Base-by-base conservation (phyloP, 2,329 filamentous ascomycete species). In the Pseudogymnoascus sp. region DNA sequence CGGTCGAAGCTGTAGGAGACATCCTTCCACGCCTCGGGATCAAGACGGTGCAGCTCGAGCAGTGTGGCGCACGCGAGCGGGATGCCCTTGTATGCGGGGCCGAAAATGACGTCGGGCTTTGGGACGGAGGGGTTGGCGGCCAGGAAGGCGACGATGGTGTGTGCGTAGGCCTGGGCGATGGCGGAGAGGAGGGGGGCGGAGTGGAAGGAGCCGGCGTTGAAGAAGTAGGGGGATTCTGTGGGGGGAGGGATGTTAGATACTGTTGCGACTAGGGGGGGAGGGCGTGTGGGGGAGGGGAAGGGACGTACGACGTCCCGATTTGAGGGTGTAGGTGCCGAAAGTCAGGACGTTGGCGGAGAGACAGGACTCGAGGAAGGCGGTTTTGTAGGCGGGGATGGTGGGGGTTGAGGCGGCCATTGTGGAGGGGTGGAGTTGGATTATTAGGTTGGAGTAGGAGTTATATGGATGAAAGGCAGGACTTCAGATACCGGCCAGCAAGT, bases 71-170 rank as follows among this genome's bases (percentile, higher is more conserved):
- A 80, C 38, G 80, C 80, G 17, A 88, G 78, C 0, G 85, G 84
- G 62, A 88, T 87, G 9, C 85, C 86, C 73, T 88, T 88, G 77
- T 88, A 88, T 1, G 86, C 85, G 2, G 86, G 86, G 1, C 84
- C 84, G 71, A 87, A 88, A 65, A 88, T 78, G 57, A 87, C 78
- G 68, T 87, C 85, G 21, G 47, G 71, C 84, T 28, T 63, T 21
- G 60, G 67, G 44, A 62, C 61, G 36, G 38, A 50, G 19, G 33
- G 63, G 50, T 59, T 59, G 17, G 44, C 15, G 8, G 28, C 28
- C 3, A 65, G 65, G 26, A 69, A 66, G 70, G 67, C 38, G 9
- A 75, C 62, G 70, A 65, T 64, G 31, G 62, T 64, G 21, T 65
- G 42, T 1, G 85, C 85, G 71, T 85, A 88, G 50, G 85, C 84